Percentiles rank a stretch among this genome's conserved stretches.
Evolutionary conservation across 73 alveolate species (phyloP).

Genomic region (Breviolum minutum): DNA sequence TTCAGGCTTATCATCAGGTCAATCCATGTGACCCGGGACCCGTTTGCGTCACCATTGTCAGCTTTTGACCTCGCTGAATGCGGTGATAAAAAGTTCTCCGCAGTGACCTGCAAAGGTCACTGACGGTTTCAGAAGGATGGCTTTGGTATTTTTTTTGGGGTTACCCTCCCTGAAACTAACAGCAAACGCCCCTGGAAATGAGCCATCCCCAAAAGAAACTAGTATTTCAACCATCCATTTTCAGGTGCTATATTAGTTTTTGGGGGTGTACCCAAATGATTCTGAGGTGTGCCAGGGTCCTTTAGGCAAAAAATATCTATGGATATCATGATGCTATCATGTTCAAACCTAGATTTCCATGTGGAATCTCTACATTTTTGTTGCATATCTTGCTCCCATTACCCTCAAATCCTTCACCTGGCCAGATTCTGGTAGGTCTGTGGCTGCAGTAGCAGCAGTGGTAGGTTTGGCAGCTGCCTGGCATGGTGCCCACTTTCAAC

Average conservation of each 20-base stretch:
- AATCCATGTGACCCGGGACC: neutral
- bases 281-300: neutral
- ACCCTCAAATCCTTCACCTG: neutral
- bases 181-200: too few species aligned
- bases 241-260: too few species aligned
- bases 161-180: too few species aligned
- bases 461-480: constrained; percentile 37
- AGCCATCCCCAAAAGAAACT: too few species aligned
- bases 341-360: too few species aligned
- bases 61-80: neutral
- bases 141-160: too few species aligned
- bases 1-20: neutral
- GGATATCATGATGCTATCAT: too few species aligned
- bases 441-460: constrained; percentile 49
- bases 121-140: too few species aligned
- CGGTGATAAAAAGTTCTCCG: constrained; percentile 45
- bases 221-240: too few species aligned
- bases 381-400: neutral
- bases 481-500: neutral
- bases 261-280: too few species aligned
- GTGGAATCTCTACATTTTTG: too few species aligned
- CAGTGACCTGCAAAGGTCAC: neutral
- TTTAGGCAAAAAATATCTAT: neutral
- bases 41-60: neutral
- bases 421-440: constrained; percentile 9